Base-by-base conservation (phyloP, 1,284 basidiomycete genomes). In the Ustilago shanxiensis region DNA sequence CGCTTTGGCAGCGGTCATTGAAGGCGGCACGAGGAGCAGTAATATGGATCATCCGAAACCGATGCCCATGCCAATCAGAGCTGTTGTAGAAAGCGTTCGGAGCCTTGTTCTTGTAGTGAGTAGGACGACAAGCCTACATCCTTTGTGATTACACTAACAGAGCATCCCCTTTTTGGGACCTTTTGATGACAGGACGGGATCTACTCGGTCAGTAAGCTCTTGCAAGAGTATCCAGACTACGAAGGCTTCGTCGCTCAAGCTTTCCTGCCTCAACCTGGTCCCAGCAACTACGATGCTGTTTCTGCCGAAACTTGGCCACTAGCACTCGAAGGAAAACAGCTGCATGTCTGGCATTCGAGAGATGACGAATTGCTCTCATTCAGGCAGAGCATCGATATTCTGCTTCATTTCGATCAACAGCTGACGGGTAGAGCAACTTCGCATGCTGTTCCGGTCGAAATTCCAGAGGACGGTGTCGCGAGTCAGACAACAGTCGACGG, bases 181-280 rank as follows among this genome's bases (percentile, higher is more conserved):
- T 22, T 47, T n/a, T 31, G 13, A 31, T 29, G 10, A 33, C 44
- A 74, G 72, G 74, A 77, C 37, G 74, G 74, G 1, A 70, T 77
- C 56, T 72, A 41, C 41, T 72, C 69, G 7, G 49, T 77, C 20
- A 22, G 59, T 0, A 31, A 44, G 2, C 63, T 77, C 9, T 62
- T 77, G 26, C 50, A 60, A 56, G 74, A 77, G 44, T 77, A 73
- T 16, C 70, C 70, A 0, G 66, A 72, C 57, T 77, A 77, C 37
- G 60, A 69, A 35, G 58, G 66, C 11, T 77, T 77, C 29, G 74
- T 77, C 44, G 62, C 74, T 3, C 74, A 77, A 52, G 74, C 74
- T 0, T 77, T 77, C 49, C 56, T 70, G 7, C 74, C 70, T 3
- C 56, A 57, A 18, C 67, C 72, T 2, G 62, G 58, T 1, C 67